Evolutionary conservation across 345 rosid genomes (phyloP).

Genomic region (Bruguiera parviflora): DNA sequence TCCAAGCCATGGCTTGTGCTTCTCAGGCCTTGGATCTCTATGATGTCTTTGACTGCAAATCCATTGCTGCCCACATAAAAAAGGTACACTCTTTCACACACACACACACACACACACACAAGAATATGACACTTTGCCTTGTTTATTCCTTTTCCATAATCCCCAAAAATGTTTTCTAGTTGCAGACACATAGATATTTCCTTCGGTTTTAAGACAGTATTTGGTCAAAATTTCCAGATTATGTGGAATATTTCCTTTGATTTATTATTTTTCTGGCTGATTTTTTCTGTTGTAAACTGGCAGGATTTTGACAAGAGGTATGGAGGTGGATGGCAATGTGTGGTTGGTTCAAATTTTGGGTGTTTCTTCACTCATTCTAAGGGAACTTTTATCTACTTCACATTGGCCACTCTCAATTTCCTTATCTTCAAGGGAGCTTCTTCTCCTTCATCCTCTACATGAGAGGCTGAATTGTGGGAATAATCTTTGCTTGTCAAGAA

Average conservation of each 20-base stretch:
- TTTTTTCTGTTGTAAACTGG: neutral
- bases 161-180: too few relatives aligned
- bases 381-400: constrained; percentile 71
- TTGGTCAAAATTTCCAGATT: too few relatives aligned
- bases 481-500: constrained; percentile 3
- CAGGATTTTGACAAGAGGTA: constrained; percentile 66
- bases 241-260: too few relatives aligned
- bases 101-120: neutral
- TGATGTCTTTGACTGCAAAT: constrained; percentile 57
- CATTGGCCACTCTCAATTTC: constrained; percentile 61
- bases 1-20: constrained; percentile 79
- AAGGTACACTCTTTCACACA: constrained; percentile 35
- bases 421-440: constrained; percentile 68
- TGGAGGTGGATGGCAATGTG: constrained; percentile 80
- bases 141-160: neutral
- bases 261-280: neutral
- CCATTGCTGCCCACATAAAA: constrained; percentile 63
- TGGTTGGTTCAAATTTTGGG: constrained; percentile 73
- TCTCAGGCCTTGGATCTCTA: constrained; percentile 65
- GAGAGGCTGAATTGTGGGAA: neutral
- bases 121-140: neutral
- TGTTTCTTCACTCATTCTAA: constrained; percentile 72
- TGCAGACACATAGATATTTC: neutral
- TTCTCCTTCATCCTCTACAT: constrained; percentile 26
- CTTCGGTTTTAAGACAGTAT: too few relatives aligned